Evolutionary conservation across 1,284 basidiomycete species (phyloP).

Genomic region (Cryptococcus floricola): DNA sequence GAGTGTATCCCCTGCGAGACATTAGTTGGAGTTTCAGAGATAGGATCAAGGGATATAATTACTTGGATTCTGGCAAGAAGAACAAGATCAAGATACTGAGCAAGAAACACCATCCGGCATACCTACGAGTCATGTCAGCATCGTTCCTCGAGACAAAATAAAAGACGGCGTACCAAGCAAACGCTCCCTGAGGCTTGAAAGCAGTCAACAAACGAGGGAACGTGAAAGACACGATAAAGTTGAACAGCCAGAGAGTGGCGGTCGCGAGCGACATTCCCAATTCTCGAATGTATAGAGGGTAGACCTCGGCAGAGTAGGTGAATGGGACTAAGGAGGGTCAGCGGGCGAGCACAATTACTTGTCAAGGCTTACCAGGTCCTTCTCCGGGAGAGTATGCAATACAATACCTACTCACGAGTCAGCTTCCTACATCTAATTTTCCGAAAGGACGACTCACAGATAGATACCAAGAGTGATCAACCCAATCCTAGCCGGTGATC

Average conservation of each 20-base stretch:
- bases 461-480: constrained; percentile 27
- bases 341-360: background rate
- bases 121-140: constrained; percentile 18
- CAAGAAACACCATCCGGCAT: constrained; percentile 52
- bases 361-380: constrained; percentile 53
- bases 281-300: constrained; percentile 52
- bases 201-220: constrained; percentile 60
- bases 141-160: constrained; percentile 41
- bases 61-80: constrained; percentile 3
- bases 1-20: background rate
- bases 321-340: constrained; percentile 2
- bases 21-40: no score
- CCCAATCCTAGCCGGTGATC: constrained; percentile 1
- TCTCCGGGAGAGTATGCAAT: constrained; percentile 53
- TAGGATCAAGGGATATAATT: background rate
- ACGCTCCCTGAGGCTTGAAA: constrained; percentile 33
- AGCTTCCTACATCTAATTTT: no score
- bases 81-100: constrained; percentile 30
- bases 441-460: constrained; percentile 20
- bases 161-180: constrained; percentile 17
- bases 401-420: constrained; percentile 29
- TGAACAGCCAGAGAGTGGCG: constrained; percentile 18
- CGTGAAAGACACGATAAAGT: constrained; percentile 60
- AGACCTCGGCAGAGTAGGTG: constrained; percentile 52
- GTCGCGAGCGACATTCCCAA: constrained; percentile 47